Percentiles rank a stretch among this genome's conserved stretches.
Conservation (phyloP, 345 rosid species). For the Hypericum perforatum region DNA sequence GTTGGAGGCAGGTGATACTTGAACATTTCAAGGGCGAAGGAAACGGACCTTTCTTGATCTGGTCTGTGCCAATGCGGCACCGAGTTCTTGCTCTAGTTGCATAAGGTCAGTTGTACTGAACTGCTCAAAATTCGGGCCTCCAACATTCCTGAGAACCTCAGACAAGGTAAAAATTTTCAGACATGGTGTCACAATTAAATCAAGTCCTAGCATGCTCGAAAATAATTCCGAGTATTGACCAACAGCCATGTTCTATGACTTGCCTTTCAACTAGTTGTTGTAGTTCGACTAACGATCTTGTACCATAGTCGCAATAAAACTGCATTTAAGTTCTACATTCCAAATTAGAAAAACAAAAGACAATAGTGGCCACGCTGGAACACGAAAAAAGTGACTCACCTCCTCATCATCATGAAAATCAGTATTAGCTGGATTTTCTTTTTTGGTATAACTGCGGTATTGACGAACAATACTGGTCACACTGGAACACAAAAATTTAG, state of each 20-base stretch:
- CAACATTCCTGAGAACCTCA: constrained; percentile 20
- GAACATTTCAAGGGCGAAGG: not conserved
- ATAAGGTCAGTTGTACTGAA: constrained; percentile 18
- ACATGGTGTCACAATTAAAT: not conserved
- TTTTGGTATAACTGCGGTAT: constrained; percentile 13
- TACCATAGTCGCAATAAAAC: constrained; percentile 9
- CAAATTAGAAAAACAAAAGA: not conserved
- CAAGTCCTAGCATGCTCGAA: not conserved
- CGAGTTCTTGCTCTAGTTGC: constrained; percentile 28
- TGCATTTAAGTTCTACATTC: constrained; percentile 3
- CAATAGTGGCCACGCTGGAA: not conserved
- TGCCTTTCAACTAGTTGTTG: constrained; percentile 32
- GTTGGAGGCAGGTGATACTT: too few relatives aligned
- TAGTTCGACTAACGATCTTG: constrained; percentile 21
- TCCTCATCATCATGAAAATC: constrained; percentile 9
- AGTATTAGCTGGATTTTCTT: constrained; percentile 14
- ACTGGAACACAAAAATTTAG: constrained; percentile 16
- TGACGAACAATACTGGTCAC: constrained; percentile 23
- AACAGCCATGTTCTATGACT: constrained; percentile 1
- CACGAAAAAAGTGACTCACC: constrained; percentile 8
- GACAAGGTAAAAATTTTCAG: constrained; percentile 3
- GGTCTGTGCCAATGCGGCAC: constrained; percentile 14
- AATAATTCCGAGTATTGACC: too few relatives aligned
- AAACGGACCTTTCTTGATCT: constrained; percentile 33
- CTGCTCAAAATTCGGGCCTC: constrained; percentile 25